Evolutionary conservation across 352 stramenopile genomes (phyloP), one percentile per base, ranked within the genome.

Genomic region (Poterioochromonas sp.): DNA sequence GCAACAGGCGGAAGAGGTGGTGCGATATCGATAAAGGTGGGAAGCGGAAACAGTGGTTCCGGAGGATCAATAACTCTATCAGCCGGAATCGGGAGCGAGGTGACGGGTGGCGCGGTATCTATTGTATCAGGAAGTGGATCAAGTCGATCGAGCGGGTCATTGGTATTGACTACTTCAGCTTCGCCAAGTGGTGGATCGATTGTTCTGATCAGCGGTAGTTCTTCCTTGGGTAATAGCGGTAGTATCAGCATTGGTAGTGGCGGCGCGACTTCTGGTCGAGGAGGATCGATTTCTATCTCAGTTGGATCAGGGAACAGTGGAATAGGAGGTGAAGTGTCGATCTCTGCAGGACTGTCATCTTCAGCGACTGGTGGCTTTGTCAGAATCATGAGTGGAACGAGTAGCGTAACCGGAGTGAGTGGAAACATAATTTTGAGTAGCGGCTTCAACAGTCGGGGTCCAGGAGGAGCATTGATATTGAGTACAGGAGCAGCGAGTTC

Each of bases 181-280:
- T 85, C 87, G 37, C 90, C 88, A 39, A 85, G 91, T 82, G 92
- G 92, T 44, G 91, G 90, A 1, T 74, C 87, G 12, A 79, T 96
- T 0, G 83, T 83, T 12, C 51, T 95, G 26, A 80, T 86, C 73
- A 85, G 90, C 68, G 92, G 92, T 39, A 85, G 78, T 29, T 87
- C 85, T 5, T 70, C 60, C 26, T 11, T 12, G 3, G 29, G 32
- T 12, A 81, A 35, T 60, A 70, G 77, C 54, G 77, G 77, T 32
- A 11, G 49, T 32, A 12, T 81, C 3, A 34, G 26, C n/a, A 76
- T 81, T n/a, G 29, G n/a, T 8, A 77, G 54, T 22, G 78, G 78
- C 20, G 39, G 35, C 63, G 64, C 41, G 22, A 53, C 78, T 39
- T n/a, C 20, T 3, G 74, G 20, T 34, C 68, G 2, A 0, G 64